A percentile compares a stretch with the other conserved stretches of the same genome.
Evolutionary conservation across 1,139 yeast species (phyloP).

Genomic region (Geotrichum phurueaensis): DNA sequence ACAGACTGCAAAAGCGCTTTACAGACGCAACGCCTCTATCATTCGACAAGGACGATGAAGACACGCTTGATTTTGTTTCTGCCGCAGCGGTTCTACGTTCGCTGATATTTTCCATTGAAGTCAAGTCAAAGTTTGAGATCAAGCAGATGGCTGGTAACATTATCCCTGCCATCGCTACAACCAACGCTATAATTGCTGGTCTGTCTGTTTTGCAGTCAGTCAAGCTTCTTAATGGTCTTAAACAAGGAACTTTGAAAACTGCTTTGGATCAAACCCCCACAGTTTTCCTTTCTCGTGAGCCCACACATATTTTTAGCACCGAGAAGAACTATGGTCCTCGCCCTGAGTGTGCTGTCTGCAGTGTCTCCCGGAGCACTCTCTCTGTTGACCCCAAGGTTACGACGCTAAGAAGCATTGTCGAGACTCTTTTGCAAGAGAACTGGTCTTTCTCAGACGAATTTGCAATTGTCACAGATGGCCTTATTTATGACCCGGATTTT

Average conservation of each 20-base stretch:
- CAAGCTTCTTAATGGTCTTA: slow-evolving; percentile 40
- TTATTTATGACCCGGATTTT: slow-evolving; percentile 81
- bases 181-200: slow-evolving; percentile 93
- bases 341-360: slow-evolving; percentile 67
- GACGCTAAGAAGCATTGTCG: slow-evolving; percentile 41
- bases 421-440: slow-evolving; percentile 42
- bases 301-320: slow-evolving; percentile 63
- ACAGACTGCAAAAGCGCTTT: slow-evolving; percentile 44
- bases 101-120: slow-evolving; percentile 60
- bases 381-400: slow-evolving; percentile 33
- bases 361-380: slow-evolving; percentile 51
- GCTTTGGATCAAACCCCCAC: slow-evolving; percentile 4
- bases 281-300: slow-evolving; percentile 38
- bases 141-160: slow-evolving; percentile 96
- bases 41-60: slow-evolving; percentile 94
- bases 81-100: slow-evolving; percentile 85
- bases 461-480: slow-evolving; percentile 53
- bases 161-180: slow-evolving; percentile 97
- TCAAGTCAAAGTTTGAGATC: slow-evolving; percentile 75
- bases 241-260: slow-evolving; percentile 11
- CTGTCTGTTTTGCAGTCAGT: slow-evolving; percentile 70
- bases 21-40: slow-evolving; percentile 37
- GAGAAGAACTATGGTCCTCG: slow-evolving; percentile 59
- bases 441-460: slow-evolving; percentile 64
- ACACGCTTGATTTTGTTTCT: slow-evolving; percentile 79